phyloP scores from a whole-genome alignment of 768 basidiomycete genomes.

The Dentipellis fragilis region DNA sequence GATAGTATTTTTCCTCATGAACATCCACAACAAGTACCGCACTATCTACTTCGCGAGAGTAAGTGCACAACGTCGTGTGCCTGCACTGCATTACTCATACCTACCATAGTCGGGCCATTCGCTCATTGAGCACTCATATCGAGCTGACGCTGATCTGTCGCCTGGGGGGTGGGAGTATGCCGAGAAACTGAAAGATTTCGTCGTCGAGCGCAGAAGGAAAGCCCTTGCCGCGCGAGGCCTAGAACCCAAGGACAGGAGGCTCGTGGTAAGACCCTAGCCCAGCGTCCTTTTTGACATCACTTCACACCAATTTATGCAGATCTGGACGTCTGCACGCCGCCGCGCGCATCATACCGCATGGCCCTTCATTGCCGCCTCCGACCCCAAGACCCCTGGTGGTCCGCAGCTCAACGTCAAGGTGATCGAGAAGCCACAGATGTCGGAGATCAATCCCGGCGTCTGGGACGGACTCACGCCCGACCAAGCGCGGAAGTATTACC shows the following conservation, averaged over 20 bases:
- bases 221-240: slow-evolving; percentile 63
- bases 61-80: slow-evolving; percentile 20
- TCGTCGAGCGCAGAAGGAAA: slow-evolving; percentile 74
- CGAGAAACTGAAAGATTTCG: slow-evolving; percentile 80
- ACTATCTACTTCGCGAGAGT: slow-evolving; percentile 97
- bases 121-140: slow-evolving; percentile 96
- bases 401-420: slow-evolving; percentile 57
- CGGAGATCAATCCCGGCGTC: slow-evolving; percentile 94
- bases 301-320: slow-evolving; percentile 33
- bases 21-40: slow-evolving; percentile 89
- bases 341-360: slow-evolving; percentile 93
- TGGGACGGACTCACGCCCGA: slow-evolving; percentile 94
- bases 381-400: slow-evolving; percentile 14
- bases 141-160: slow-evolving; percentile 94
- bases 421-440: slow-evolving; percentile 92
- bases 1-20: slow-evolving; percentile 99
- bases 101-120: slow-evolving; percentile 84
- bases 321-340: slow-evolving; percentile 94
- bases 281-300: not conserved
- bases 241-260: slow-evolving; percentile 45
- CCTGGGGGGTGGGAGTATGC: slow-evolving; percentile 95
- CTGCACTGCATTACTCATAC: not conserved
- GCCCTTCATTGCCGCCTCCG: slow-evolving; percentile 57
- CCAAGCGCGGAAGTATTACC: slow-evolving; percentile 82
- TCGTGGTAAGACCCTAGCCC: slow-evolving; percentile 42